Percentiles rank a stretch among this genome's conserved stretches.
phyloP scores from a whole-genome alignment of 1,284 basidiomycete genomes.

The Boletellus deceptivus region DNA sequence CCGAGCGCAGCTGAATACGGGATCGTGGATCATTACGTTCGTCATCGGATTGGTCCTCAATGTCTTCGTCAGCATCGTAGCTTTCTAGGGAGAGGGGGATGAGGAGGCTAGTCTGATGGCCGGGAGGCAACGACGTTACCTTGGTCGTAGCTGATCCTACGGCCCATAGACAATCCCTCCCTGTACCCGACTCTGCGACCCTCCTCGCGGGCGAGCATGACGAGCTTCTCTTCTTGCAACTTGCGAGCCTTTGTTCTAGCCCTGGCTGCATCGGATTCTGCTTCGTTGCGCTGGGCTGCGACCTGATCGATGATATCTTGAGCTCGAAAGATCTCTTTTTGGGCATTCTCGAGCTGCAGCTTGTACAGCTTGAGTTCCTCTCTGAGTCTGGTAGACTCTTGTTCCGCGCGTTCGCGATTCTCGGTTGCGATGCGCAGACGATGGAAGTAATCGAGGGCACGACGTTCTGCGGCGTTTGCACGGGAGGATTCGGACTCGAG shows the following conservation, averaged over 20 bases:
- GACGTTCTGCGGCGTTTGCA: conserved; percentile 45
- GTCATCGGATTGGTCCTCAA: conserved; percentile 16
- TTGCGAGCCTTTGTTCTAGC: conserved; percentile 43
- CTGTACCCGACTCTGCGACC: conserved; percentile 41
- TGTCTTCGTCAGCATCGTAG: conserved; percentile 14
- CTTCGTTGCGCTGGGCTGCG: conserved; percentile 40
- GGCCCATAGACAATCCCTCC: conserved; percentile 40
- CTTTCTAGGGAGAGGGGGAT: conserved; percentile 14
- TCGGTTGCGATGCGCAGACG: conserved; percentile 41
- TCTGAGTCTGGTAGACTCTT: conserved; percentile 39
- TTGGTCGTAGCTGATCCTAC: conserved; percentile 34
- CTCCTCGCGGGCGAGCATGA: conserved; percentile 43
- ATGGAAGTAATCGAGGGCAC: conserved; percentile 44
- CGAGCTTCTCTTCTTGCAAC: conserved; percentile 41
- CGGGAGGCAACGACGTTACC: conserved; percentile 19
- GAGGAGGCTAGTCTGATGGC: conserved; percentile 14
- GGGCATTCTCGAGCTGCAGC: conserved; percentile 46
- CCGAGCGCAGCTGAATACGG: conserved; percentile 12
- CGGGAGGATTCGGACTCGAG: conserved; percentile 45
- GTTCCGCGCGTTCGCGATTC: conserved; percentile 40
- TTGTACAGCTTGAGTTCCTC: conserved; percentile 48
- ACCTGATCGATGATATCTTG: conserved; percentile 46
- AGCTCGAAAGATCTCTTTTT: conserved; percentile 46
- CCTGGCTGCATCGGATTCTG: conserved; percentile 45
- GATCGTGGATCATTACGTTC: conserved; percentile 23